Evolutionary conservation across 2,329 filamentous ascomycete species (phyloP), one percentile per base, ranked within the genome.

Genomic region (Xylaria sp.): DNA sequence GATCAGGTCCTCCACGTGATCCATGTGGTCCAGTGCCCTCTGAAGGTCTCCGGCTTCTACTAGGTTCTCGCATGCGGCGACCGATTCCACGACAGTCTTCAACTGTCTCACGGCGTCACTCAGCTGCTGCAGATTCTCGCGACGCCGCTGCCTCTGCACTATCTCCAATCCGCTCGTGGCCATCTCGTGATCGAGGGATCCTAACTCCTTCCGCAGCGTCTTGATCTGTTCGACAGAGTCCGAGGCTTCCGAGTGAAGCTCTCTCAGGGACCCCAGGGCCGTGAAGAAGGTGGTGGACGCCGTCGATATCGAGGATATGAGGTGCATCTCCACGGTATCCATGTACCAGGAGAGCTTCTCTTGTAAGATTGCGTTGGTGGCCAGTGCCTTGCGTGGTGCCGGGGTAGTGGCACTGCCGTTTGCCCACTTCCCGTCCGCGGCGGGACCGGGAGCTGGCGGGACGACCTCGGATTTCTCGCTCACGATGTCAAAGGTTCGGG

Each of bases 281-380:
- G 94, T 94, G 76, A 99, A 99, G 80, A 99, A 99, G 0, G 95
- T 97, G 0, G 93, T 94, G 0, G 96, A 98, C 1, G 96, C 96
- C 0, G 93, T 94, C 2, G 95, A 98, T 71, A 99, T 99, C 0
- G 94, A 97, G 38, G 93, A 93, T 74, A 99, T 97, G 7, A 99
- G 84, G 78, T 99, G 96, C 63, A 99, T 93, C 79, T 99, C 96
- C 26, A 99, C 94, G 0, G 96, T 99, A 79, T 99, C 96, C 94
- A 99, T 97, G 79, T 99, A 99, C 96, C 96, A 99, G 0, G 96
- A 98, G 13, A 99, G 84, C 80, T 99, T 99, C 80, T 99, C 96
- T 79, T 99, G 96, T 42, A 99, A 80, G 67, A 99, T 99, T 0
- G 96, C 96, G 80, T 99, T 99, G 0, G 94, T 97, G 7, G 95